Conservation (phyloP, 192 early-diverging fungal species). For the Coemansia sp. region DNA sequence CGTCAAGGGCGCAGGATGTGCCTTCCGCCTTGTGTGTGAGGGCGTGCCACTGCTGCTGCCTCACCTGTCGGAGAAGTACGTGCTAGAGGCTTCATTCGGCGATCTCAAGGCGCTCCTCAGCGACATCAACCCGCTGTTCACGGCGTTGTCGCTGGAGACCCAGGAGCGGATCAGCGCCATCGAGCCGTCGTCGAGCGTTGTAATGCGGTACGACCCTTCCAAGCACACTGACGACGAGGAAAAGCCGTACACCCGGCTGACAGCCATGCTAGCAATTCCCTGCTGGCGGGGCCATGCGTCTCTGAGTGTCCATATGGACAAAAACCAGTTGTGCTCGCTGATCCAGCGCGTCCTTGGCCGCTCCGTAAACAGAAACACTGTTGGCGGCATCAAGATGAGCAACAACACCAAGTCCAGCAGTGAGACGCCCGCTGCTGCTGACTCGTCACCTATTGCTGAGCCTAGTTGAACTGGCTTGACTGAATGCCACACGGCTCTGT, state of each 20-base stretch:
- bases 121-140: constrained; percentile 56
- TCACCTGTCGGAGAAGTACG: constrained; percentile 51
- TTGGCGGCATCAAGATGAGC: constrained; percentile 24
- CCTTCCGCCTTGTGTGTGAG: constrained; percentile 69
- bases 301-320: constrained; percentile 73
- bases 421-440: constrained; percentile 1
- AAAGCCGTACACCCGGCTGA: constrained; percentile 45
- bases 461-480: background rate
- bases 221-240: constrained; percentile 25
- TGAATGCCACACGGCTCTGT: background rate
- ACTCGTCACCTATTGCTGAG: background rate
- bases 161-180: constrained; percentile 42
- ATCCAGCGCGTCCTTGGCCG: constrained; percentile 53
- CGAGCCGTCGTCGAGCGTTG: constrained; percentile 59
- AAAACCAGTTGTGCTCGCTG: constrained; percentile 66
- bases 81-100: constrained; percentile 48
- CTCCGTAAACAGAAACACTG: constrained; percentile 22
- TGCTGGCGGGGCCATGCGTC: constrained; percentile 73
- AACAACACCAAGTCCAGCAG: constrained; percentile 36
- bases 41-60: constrained; percentile 63
- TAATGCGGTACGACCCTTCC: constrained; percentile 55
- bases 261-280: constrained; percentile 58
- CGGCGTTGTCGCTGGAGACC: constrained; percentile 46
- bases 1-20: constrained; percentile 57
- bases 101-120: constrained; percentile 57